Evolutionary conservation across 2,329 filamentous ascomycete genomes (phyloP).

Genomic region (Pseudohalonectria lignicola): DNA sequence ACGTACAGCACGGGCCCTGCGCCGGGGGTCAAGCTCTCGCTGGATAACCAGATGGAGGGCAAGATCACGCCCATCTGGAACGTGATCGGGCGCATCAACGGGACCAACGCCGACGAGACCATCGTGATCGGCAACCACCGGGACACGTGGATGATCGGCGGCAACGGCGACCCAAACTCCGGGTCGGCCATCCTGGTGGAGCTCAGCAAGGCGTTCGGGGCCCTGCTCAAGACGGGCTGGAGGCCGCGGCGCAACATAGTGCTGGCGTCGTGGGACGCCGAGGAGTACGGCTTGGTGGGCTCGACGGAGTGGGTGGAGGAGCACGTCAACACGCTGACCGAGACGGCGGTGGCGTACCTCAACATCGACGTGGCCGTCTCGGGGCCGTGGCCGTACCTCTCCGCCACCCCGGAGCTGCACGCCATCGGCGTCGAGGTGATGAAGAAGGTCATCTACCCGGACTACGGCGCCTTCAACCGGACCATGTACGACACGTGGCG

Average conservation of each 20-base stretch:
- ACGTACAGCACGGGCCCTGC: constrained; percentile 31
- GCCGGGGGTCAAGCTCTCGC: constrained; percentile 49
- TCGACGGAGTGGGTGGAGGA: constrained; percentile 86
- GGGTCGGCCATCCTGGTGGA: constrained; percentile 70
- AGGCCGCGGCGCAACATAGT: constrained; percentile 56
- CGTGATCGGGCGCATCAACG: constrained; percentile 72
- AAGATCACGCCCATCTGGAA: constrained; percentile 63
- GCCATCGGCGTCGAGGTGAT: constrained; percentile 52
- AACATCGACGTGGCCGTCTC: constrained; percentile 53
- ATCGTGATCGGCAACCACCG: constrained; percentile 72
- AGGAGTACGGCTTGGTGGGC: constrained; percentile 72
- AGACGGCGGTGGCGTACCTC: constrained; percentile 63
- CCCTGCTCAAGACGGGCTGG: constrained; percentile 64
- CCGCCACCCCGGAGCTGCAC: constrained; percentile 23
- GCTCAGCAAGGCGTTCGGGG: constrained; percentile 60
- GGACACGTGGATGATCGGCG: constrained; percentile 77
- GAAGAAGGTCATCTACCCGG: constrained; percentile 43
- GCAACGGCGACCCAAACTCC: constrained; percentile 53
- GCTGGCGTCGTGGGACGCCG: constrained; percentile 34
- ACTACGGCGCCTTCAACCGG: constrained; percentile 40
- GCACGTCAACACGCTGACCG: constrained; percentile 62
- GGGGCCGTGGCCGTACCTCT: constrained; percentile 3
- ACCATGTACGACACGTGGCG: constrained; percentile 30
- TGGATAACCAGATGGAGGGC: constrained; percentile 60
- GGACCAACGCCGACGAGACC: constrained; percentile 63